Percentiles rank a stretch among this genome's conserved stretches.
phyloP scores from a whole-genome alignment of 1,284 basidiomycete genomes.

The Naganishia sp. region DNA sequence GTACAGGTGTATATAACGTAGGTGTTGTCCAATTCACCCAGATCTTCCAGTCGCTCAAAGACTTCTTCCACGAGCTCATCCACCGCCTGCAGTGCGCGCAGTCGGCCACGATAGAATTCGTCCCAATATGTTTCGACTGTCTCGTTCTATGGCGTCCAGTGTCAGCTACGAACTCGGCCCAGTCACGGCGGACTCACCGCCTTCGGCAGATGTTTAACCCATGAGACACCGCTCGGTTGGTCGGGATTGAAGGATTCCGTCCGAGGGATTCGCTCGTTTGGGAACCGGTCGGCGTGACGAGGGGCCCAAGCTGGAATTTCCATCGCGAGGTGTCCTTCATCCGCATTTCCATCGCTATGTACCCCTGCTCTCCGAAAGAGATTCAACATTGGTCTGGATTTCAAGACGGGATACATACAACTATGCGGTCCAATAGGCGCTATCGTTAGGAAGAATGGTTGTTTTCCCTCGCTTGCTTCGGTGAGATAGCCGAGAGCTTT shows the following conservation, averaged over 20 bases:
- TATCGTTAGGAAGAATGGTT: constrained; percentile 44
- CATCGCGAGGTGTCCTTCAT: constrained; percentile 23
- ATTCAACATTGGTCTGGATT: constrained; percentile 23
- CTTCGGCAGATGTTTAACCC: constrained; percentile 42
- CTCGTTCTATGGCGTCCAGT: constrained; percentile 31
- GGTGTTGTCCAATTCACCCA: constrained; percentile 45
- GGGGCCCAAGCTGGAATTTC: constrained; percentile 34
- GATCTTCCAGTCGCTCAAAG: constrained; percentile 40
- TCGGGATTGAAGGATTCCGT: constrained; percentile 41
- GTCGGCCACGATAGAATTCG: constrained; percentile 45
- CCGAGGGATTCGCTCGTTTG: constrained; percentile 35
- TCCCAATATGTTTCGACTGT: constrained; percentile 46
- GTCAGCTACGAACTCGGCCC: background rate
- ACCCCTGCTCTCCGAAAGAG: constrained; percentile 37
- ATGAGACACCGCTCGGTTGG: constrained; percentile 41
- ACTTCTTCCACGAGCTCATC: constrained; percentile 47
- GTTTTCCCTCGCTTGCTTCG: constrained; percentile 32
- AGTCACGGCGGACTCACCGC: constrained; percentile 27
- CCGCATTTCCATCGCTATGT: background rate
- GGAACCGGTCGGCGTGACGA: constrained; percentile 42
- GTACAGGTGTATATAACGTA: constrained; percentile 45
- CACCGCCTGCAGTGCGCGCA: constrained; percentile 43
- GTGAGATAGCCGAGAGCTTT: constrained; percentile 42
- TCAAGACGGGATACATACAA: background rate
- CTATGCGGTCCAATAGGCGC: constrained; percentile 32